phyloP scores from a whole-genome alignment of 257 asterid genomes.

The Nicotiana tabacum region DNA sequence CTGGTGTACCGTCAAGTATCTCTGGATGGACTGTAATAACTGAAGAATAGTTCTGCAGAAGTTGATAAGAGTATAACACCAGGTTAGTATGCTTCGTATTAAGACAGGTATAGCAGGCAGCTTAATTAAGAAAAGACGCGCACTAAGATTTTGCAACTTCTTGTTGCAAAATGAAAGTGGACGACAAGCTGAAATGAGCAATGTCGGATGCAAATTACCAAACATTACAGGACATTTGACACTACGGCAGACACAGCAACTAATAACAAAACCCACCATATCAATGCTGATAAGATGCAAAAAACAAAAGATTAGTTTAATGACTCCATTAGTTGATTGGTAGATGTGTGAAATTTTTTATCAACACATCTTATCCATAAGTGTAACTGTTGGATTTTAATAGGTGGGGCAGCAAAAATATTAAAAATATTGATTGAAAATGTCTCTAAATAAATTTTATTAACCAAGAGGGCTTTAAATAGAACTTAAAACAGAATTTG shows the following conservation, averaged over 20 bases:
- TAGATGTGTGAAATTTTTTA: not conserved
- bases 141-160: not conserved
- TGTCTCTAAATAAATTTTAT: no score
- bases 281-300: not conserved
- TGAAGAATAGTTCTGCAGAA: slow-evolving; percentile 82
- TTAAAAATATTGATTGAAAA: no score
- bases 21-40: slow-evolving; percentile 64
- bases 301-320: not conserved
- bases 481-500: no score
- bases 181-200: not conserved
- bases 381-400: no score
- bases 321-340: not conserved
- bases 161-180: not conserved
- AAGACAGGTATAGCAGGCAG: not conserved
- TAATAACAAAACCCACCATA: not conserved
- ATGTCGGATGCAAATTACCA: not conserved
- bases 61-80: not conserved
- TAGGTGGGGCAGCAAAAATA: no score
- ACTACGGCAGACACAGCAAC: not conserved
- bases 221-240: not conserved
- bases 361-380: not conserved
- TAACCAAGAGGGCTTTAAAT: no score
- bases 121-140: not conserved
- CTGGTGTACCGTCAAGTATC: slow-evolving; percentile 47
- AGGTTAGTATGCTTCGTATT: not conserved